Conservation (phyloP, 768 basidiomycete genomes). For the Boletus sensibilis region DNA sequence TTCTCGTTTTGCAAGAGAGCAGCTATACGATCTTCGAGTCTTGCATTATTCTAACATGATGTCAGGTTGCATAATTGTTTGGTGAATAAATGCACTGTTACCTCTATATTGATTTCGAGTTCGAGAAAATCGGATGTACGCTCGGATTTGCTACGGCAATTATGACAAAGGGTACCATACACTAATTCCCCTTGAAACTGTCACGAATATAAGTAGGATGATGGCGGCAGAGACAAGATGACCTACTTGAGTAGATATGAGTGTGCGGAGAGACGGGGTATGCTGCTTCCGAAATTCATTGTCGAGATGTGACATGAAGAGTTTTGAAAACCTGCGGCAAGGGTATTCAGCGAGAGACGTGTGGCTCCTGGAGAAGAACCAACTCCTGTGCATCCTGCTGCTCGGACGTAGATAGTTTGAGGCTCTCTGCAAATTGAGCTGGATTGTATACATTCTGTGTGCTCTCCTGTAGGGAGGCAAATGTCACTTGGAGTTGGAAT, state of each 20-base stretch:
- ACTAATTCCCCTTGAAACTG: constrained; percentile 88
- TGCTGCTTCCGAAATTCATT: constrained; percentile 84
- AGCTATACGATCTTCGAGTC: constrained; percentile 71
- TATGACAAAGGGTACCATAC: constrained; percentile 76
- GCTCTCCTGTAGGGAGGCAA: constrained; percentile 82
- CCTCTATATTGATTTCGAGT: constrained; percentile 83
- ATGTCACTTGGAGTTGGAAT: constrained; percentile 74
- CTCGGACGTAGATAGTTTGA: constrained; percentile 76
- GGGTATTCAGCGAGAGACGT: constrained; percentile 3
- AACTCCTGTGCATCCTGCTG: constrained; percentile 99
- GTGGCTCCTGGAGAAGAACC: constrained; percentile 21
- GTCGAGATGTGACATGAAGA: constrained; percentile 89
- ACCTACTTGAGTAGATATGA: constrained; percentile 71
- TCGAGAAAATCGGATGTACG: constrained; percentile 75
- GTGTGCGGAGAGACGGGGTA: constrained; percentile 55
- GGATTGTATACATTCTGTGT: constrained; percentile 77
- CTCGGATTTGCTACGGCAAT: constrained; percentile 69
- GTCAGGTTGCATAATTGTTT: background rate
- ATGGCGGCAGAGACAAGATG: background rate
- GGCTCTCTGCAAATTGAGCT: constrained; percentile 75
- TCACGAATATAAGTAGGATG: constrained; percentile 3
- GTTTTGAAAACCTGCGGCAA: constrained; percentile 77
- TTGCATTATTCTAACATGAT: constrained; percentile 57
- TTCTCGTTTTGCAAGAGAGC: constrained; percentile 65
- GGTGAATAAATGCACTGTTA: constrained; percentile 22